Conservation (phyloP, 2,329 filamentous ascomycete species). For the Hymenoscyphus linearis region DNA sequence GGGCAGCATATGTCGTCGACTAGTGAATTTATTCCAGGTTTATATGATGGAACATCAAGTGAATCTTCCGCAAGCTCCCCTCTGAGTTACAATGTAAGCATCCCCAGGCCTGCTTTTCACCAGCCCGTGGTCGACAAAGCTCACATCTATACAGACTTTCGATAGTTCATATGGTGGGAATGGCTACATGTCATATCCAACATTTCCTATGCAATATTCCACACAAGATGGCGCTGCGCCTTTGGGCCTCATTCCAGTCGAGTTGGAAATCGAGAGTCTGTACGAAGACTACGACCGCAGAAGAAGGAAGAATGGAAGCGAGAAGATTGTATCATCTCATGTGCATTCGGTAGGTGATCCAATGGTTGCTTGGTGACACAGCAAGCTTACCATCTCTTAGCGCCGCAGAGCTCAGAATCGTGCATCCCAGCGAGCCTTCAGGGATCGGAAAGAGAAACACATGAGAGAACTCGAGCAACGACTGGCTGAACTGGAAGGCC, state of each 20-base stretch:
- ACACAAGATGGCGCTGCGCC: conserved; percentile 23
- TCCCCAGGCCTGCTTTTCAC: not conserved
- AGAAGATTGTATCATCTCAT: conserved; percentile 30
- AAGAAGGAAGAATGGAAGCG: conserved; percentile 27
- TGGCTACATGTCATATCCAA: conserved; percentile 25
- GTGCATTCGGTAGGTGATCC: conserved; percentile 30
- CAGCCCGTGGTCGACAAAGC: conserved; percentile 1
- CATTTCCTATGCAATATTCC: conserved; percentile 29
- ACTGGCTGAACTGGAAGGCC: conserved; percentile 47
- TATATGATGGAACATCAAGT: conserved; percentile 31
- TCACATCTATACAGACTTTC: conserved; percentile 19
- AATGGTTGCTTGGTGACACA: not conserved
- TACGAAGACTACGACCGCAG: conserved; percentile 33
- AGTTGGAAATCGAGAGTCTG: conserved; percentile 31
- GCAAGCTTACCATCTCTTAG: conserved; percentile 4
- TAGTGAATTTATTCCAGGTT: conserved; percentile 22
- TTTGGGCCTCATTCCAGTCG: conserved; percentile 30
- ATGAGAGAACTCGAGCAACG: conserved; percentile 58
- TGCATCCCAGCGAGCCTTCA: conserved; percentile 55
- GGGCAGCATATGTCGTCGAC: conserved; percentile 19
- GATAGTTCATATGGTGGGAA: conserved; percentile 26
- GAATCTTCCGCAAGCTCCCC: conserved; percentile 31
- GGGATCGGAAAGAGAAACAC: conserved; percentile 59
- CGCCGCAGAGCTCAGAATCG: conserved; percentile 14
- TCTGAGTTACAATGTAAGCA: conserved; percentile 27